phyloP scores from a whole-genome alignment of 164 flowering plant species.

The Buxus sempervirens region DNA sequence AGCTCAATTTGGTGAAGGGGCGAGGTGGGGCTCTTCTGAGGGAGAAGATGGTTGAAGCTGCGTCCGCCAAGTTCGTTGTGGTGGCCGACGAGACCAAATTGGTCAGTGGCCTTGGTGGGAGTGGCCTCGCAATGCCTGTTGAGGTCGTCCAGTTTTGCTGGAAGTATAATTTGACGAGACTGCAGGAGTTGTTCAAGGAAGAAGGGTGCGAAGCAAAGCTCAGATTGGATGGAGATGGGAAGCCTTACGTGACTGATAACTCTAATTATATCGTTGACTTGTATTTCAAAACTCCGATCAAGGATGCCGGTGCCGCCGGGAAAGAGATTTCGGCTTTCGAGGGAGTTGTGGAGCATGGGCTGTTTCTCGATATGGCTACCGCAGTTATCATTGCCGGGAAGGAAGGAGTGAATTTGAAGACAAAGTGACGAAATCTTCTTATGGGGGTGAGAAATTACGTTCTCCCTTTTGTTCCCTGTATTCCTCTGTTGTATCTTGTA shows the following conservation, averaged over 20 bases:
- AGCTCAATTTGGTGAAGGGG: constrained; percentile 51
- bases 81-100: constrained; percentile 52
- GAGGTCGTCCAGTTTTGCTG: constrained; percentile 61
- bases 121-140: constrained; percentile 55
- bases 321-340: constrained; percentile 58
- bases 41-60: constrained; percentile 71
- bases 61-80: constrained; percentile 46
- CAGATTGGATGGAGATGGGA: constrained; percentile 49
- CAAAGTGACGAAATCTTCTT: constrained; percentile 31
- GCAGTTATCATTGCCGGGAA: constrained; percentile 74
- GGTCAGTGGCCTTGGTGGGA: constrained; percentile 48
- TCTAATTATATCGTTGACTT: constrained; percentile 77
- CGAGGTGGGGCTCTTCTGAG: constrained; percentile 54
- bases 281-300: constrained; percentile 69
- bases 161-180: constrained; percentile 53
- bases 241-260: constrained; percentile 85
- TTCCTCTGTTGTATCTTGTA: constrained; percentile 4
- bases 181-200: constrained; percentile 58
- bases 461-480: constrained; percentile 1
- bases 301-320: constrained; percentile 61
- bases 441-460: constrained; percentile 10
- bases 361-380: constrained; percentile 79
- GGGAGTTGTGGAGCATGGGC: constrained; percentile 92
- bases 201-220: constrained; percentile 68
- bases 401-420: constrained; percentile 43